These are phyloP conservation scores for Fusarium sp. DNA, from an alignment of 2,329 filamentous ascomycete genomes.

Conservation along the genomic window DNA sequence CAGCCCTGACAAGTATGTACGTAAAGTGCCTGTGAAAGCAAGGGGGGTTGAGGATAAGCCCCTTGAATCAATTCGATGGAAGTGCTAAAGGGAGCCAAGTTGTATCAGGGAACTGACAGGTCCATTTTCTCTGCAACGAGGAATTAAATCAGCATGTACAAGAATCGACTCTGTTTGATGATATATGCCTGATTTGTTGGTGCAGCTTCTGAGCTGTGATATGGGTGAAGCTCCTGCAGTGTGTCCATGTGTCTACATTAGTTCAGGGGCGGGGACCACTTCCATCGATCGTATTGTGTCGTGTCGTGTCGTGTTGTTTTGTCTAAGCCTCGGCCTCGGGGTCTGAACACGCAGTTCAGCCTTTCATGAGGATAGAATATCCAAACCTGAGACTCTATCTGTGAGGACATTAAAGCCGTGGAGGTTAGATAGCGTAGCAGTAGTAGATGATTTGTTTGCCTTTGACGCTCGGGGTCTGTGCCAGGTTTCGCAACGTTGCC, in stretches of 20 bases:
- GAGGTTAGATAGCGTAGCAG: conserved; percentile 3
- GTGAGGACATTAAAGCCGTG: neutral
- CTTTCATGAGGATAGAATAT: conserved; percentile 2
- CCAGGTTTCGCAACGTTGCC: conserved; percentile 24
- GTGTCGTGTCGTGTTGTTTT: conserved; percentile 12
- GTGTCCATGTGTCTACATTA: conserved; percentile 21
- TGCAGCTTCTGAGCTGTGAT: conserved; percentile 11
- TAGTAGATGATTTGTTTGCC: neutral
- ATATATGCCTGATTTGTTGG: neutral
- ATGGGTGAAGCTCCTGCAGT: conserved; percentile 23
- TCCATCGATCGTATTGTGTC: conserved; percentile 9
- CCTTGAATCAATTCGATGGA: conserved; percentile 22
- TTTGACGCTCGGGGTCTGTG: conserved; percentile 23
- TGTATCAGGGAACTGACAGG: too few species aligned
- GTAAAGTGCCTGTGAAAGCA: conserved; percentile 11
- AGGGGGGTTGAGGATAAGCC: conserved; percentile 18
- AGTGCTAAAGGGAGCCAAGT: conserved; percentile 9
- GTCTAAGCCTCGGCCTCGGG: conserved; percentile 31
- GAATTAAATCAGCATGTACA: too few species aligned
- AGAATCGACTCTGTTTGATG: too few species aligned
- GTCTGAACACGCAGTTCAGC: neutral
- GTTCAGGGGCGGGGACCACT: conserved; percentile 39
- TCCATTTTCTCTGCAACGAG: too few species aligned
- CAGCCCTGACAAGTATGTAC: conserved; percentile 1
- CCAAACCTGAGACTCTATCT: conserved; percentile 6